Conservation (phyloP, 2,329 filamentous ascomycete genomes). For the Colletotrichum somersetense region DNA sequence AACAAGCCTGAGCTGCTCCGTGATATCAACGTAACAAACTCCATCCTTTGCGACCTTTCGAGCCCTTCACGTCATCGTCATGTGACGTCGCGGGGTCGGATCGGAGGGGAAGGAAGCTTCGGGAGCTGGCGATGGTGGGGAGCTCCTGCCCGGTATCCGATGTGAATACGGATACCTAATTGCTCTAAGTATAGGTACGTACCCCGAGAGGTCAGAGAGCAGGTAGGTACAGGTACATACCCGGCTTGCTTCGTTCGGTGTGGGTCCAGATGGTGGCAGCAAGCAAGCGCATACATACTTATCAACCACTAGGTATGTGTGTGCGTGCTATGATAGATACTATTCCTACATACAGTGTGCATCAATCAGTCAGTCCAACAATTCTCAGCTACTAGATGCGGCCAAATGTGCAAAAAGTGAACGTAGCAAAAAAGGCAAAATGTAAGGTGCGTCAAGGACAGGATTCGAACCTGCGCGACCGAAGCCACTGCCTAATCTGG, state of each 20-base stretch:
- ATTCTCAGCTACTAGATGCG: no score
- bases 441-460: not conserved
- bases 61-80: slow-evolving; percentile 38
- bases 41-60: slow-evolving; percentile 1
- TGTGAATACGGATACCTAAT: not conserved
- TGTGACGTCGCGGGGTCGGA: slow-evolving; percentile 39
- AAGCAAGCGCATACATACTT: no score
- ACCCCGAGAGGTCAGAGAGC: no score
- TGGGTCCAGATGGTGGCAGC: not conserved
- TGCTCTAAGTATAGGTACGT: no score
- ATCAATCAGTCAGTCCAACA: no score
- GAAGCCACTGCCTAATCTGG: slow-evolving; percentile 28
- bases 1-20: not conserved
- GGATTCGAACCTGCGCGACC: slow-evolving; percentile 32
- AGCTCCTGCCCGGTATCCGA: slow-evolving; percentile 13
- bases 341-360: no score
- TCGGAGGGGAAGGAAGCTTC: slow-evolving; percentile 30
- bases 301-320: no score
- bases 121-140: slow-evolving; percentile 21
- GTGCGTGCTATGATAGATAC: no score
- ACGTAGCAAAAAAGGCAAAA: not conserved
- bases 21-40: not conserved
- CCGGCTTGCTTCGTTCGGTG: no score
- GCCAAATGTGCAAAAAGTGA: not conserved
- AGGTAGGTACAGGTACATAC: no score